Percentiles rank a stretch among this genome's conserved stretches.
phyloP scores from a whole-genome alignment of 495 filamentous ascomycete species.

The Sabuloglossum arenarium region DNA sequence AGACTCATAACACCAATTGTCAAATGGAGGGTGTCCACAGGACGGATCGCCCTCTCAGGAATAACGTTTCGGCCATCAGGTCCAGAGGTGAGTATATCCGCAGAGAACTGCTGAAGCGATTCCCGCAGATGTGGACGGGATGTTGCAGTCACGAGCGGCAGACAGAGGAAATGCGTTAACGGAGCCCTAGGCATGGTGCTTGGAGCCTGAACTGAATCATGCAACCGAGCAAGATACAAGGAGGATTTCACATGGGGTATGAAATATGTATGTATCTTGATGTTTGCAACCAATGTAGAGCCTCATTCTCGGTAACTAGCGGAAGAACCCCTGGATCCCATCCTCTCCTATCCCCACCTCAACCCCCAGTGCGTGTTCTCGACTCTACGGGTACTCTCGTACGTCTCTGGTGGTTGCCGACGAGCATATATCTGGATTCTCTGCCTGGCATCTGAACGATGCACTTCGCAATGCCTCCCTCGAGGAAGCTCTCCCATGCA shows the following conservation, averaged over 20 bases:
- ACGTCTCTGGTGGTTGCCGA: too few species aligned
- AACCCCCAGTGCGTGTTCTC: too few species aligned
- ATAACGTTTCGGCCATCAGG: slow-evolving; percentile 8
- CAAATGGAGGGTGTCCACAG: slow-evolving; percentile 62
- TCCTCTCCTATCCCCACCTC: too few species aligned
- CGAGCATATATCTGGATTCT: too few species aligned
- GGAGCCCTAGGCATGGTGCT: slow-evolving; percentile 12
- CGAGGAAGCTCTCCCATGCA: slow-evolving; percentile 47
- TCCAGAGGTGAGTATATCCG: slow-evolving; percentile 24
- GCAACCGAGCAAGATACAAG: background rate
- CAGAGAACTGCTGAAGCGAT: slow-evolving; percentile 37
- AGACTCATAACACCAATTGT: slow-evolving; percentile 81
- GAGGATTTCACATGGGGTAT: too few species aligned
- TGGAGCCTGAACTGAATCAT: background rate
- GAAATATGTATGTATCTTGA: too few species aligned
- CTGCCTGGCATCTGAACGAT: slow-evolving; percentile 23
- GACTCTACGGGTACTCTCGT: too few species aligned
- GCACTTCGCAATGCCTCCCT: slow-evolving; percentile 72
- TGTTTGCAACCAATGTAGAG: too few species aligned
- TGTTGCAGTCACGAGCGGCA: slow-evolving; percentile 45
- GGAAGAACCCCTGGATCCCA: too few species aligned
- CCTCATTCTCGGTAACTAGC: too few species aligned
- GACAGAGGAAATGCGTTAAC: slow-evolving; percentile 77
- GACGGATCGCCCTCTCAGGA: slow-evolving; percentile 45
- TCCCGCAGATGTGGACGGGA: slow-evolving; percentile 42